Conservation (phyloP, 208 protist species). For the Leishmania tropica region DNA sequence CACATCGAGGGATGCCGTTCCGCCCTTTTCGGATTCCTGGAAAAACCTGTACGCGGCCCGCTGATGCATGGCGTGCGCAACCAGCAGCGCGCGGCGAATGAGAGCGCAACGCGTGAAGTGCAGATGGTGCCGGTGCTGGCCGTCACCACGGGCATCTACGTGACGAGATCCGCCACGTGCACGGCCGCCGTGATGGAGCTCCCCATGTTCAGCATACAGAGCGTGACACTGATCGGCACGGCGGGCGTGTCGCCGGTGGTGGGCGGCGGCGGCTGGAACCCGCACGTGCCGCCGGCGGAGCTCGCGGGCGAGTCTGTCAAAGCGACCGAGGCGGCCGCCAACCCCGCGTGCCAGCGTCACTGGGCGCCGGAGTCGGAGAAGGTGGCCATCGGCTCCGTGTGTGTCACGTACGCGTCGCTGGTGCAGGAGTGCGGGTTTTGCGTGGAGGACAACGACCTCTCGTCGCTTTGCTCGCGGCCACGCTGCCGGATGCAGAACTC, state of each 20-base stretch:
- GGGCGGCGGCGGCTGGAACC: slow-evolving; percentile 48
- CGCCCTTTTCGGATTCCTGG: slow-evolving; percentile 48
- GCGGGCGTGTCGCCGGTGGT: slow-evolving; percentile 61
- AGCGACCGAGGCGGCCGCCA: slow-evolving; percentile 20
- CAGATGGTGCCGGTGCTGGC: slow-evolving; percentile 43
- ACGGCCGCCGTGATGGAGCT: slow-evolving; percentile 47
- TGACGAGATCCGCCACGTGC: slow-evolving; percentile 40
- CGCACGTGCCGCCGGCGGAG: slow-evolving; percentile 10
- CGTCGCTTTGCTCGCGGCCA: slow-evolving; percentile 50
- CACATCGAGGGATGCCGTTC: slow-evolving; percentile 41
- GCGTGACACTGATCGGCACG: slow-evolving; percentile 55
- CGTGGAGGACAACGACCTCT: slow-evolving; percentile 38
- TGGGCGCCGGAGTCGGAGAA: slow-evolving; percentile 32
- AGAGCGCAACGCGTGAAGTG: slow-evolving; percentile 1
- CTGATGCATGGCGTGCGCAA: slow-evolving; percentile 17
- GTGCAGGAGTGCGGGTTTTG: slow-evolving; percentile 60
- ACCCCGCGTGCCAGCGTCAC: slow-evolving; percentile 33
- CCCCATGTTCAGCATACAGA: slow-evolving; percentile 43
- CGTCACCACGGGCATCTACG: slow-evolving; percentile 57
- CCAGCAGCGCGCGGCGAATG: slow-evolving; percentile 15
- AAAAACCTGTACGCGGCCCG: slow-evolving; percentile 16
- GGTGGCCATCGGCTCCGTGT: slow-evolving; percentile 61
- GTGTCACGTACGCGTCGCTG: slow-evolving; percentile 53
- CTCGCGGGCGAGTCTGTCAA: slow-evolving; percentile 8
- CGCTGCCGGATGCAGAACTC: slow-evolving; percentile 51